Base-by-base conservation (phyloP, 2,329 filamentous ascomycete species). In the Epichloe glyceriae region DNA sequence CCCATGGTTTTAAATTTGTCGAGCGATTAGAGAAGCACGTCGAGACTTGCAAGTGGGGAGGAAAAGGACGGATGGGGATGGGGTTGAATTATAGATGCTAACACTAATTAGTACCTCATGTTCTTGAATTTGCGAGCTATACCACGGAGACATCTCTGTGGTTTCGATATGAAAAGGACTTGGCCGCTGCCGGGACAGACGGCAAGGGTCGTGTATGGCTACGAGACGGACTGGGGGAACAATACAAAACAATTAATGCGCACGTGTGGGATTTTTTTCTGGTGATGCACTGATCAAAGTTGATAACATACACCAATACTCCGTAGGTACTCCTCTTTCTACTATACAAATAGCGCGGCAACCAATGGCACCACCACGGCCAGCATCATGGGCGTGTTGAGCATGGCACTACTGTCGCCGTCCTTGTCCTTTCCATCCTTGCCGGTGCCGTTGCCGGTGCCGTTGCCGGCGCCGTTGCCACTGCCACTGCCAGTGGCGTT, bases 81-180 rank as follows among this genome's bases (percentile, higher is more conserved):
- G 26, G 39, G 45, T 20, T 17, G 46, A 22, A 47, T 51, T 54
- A 58, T 53, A 54, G 57, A 59, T 52, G 54, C 41, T 50, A 39
- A 46, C 49, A 44, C 41, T 51, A 54, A 56, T 53, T 47, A 49
- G 49, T 50, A 59, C 55, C 58, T 56, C 56, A 54, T 56, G 55
- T 61, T 60, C 43, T 55, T 64, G 61, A 64, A 63, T 64, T 58
- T 64, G 64, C 63, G 61, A 62, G 60, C 60, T 64, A 63, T 62
- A 64, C 56, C 53, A 56, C 56, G 53, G 56, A 55, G 56, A 57
- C 22, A 48, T 37, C 19, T 51, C 43, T 30, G 43, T 40, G 38
- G 34, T 42, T 45, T 37, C 17, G 22, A 40, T 3, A 41, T 39
- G 26, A n/a, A 26, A 15, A 30, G 17, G 40, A 40, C 50, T 14